phyloP scores from a whole-genome alignment of 1,139 yeast genomes.

The Lodderomyces beijingensis region DNA sequence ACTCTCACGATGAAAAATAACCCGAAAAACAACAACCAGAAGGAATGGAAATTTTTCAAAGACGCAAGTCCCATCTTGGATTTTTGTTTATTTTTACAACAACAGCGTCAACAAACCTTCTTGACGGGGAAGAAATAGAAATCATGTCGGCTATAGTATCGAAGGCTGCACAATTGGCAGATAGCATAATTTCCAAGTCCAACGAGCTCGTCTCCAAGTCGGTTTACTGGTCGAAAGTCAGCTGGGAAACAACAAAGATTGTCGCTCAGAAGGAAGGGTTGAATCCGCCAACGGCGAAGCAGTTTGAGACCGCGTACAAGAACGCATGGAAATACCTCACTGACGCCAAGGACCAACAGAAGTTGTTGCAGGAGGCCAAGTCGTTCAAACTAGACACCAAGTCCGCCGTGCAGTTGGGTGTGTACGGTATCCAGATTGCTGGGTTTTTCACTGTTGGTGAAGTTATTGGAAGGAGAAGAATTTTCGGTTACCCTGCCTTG shows the following conservation, averaged over 20 bases:
- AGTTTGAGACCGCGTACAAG: conserved; percentile 75
- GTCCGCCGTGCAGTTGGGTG: conserved; percentile 62
- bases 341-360: conserved; percentile 46
- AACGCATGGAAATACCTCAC: conserved; percentile 35
- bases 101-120: too few species aligned
- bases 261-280: conserved; percentile 89
- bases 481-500: conserved; percentile 74
- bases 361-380: conserved; percentile 35
- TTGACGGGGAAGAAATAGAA: too few species aligned
- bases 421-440: conserved; percentile 76
- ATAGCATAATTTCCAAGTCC: conserved; percentile 34
- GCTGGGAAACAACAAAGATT: conserved; percentile 82
- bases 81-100: too few species aligned
- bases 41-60: too few species aligned
- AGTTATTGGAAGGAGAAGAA: conserved; percentile 90
- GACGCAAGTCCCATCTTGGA: too few species aligned
- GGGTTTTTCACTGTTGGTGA: conserved; percentile 96
- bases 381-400: conserved; percentile 53
- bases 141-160: conserved; percentile 46
- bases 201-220: conserved; percentile 45
- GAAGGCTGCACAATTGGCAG: conserved; percentile 45
- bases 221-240: conserved; percentile 86
- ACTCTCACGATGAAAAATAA: too few species aligned
- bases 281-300: conserved; percentile 81
- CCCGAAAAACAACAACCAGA: too few species aligned